These are phyloP conservation scores for Trichocladium antarcticum DNA, from an alignment of 495 filamentous ascomycete genomes.

Conservation along the genomic window DNA sequence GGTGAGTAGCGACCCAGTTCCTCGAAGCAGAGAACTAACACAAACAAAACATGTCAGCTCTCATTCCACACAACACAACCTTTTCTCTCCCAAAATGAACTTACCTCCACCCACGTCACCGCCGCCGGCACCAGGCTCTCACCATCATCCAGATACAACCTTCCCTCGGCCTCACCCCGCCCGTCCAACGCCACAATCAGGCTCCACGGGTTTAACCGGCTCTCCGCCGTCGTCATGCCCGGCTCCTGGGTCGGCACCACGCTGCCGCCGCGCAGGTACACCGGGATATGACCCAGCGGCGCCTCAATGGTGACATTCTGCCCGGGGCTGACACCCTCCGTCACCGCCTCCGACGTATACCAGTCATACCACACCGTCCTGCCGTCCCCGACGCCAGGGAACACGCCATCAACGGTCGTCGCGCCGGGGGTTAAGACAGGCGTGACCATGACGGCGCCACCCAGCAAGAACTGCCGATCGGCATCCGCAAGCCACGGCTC, in stretches of 20 bases:
- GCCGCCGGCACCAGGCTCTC: slow-evolving; percentile 51
- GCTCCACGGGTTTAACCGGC: slow-evolving; percentile 57
- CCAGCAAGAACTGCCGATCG: slow-evolving; percentile 71
- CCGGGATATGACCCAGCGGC: slow-evolving; percentile 67
- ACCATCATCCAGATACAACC: slow-evolving; percentile 76
- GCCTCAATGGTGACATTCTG: slow-evolving; percentile 64
- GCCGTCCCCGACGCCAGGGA: slow-evolving; percentile 56
- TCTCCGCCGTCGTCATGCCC: slow-evolving; percentile 55
- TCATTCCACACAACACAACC: no score
- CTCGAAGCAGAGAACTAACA: slow-evolving; percentile 40
- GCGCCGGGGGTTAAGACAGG: slow-evolving; percentile 60
- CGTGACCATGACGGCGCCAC: slow-evolving; percentile 55
- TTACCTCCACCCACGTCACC: slow-evolving; percentile 47
- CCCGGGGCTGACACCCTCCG: slow-evolving; percentile 37
- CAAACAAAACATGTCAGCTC: not conserved
- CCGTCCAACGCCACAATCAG: slow-evolving; percentile 51
- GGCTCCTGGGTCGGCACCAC: slow-evolving; percentile 62
- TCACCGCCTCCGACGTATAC: slow-evolving; percentile 52
- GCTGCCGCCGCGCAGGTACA: slow-evolving; percentile 60
- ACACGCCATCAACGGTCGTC: slow-evolving; percentile 59
- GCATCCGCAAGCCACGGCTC: slow-evolving; percentile 58
- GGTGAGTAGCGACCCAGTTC: slow-evolving; percentile 36
- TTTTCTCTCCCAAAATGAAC: slow-evolving; percentile 3
- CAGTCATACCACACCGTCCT: slow-evolving; percentile 66
- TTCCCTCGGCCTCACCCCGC: slow-evolving; percentile 49